Conservation (phyloP, 2,329 filamentous ascomycete species). For the Arthrobotrys pseudoclavata region DNA sequence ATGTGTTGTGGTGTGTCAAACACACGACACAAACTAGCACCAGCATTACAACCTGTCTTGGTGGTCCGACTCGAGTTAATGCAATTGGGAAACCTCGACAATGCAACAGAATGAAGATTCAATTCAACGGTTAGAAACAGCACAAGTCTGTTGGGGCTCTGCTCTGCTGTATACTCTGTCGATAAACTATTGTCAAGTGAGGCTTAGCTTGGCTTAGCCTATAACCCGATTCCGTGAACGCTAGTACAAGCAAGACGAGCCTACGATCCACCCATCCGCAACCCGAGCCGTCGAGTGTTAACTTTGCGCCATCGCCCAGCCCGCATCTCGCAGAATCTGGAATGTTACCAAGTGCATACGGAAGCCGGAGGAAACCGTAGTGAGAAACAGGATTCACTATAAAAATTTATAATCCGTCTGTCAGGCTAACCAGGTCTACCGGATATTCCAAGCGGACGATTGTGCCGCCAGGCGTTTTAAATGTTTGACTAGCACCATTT, state of each 20-base stretch:
- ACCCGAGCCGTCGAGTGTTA: slow-evolving; percentile 24
- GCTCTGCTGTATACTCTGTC: slow-evolving; percentile 11
- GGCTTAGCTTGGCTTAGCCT: slow-evolving; percentile 38
- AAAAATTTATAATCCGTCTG: slow-evolving; percentile 23
- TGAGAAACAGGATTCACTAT: slow-evolving; percentile 16
- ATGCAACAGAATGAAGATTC: neutral
- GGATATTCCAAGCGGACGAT: slow-evolving; percentile 17
- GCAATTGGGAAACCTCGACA: neutral
- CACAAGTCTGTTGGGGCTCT: slow-evolving; percentile 31
- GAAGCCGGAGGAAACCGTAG: neutral
- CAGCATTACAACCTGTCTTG: neutral
- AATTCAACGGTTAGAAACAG: neutral
- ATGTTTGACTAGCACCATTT: slow-evolving; percentile 32
- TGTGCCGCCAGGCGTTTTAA: slow-evolving; percentile 30
- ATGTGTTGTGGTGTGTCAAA: slow-evolving; percentile 23
- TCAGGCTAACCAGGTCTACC: slow-evolving; percentile 19
- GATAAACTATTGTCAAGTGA: slow-evolving; percentile 25
- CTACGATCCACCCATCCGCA: slow-evolving; percentile 35
- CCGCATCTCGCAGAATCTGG: neutral
- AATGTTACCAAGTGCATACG: neutral
- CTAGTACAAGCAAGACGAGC: slow-evolving; percentile 27
- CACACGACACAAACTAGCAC: slow-evolving; percentile 6
- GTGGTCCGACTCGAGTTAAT: neutral
- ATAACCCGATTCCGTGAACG: slow-evolving; percentile 19
- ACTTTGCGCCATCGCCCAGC: slow-evolving; percentile 33